Evolutionary conservation across 345 rosid genomes (phyloP).

Genomic region (Tarenaya hassleriana): DNA sequence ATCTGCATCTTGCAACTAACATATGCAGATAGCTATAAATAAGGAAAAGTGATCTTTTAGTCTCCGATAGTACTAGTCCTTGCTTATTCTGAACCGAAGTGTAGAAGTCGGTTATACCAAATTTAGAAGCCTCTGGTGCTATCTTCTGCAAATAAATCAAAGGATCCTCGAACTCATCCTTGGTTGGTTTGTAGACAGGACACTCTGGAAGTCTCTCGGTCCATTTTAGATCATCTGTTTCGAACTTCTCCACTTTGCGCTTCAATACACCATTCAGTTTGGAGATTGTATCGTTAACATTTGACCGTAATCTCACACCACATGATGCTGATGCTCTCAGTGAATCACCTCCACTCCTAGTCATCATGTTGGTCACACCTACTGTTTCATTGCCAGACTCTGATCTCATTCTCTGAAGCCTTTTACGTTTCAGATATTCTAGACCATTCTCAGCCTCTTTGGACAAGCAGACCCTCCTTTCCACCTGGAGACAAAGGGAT

Average conservation of each 20-base stretch:
- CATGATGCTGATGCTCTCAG: conserved; percentile 66
- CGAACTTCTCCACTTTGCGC: conserved; percentile 68
- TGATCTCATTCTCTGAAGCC: conserved; percentile 55
- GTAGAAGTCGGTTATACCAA: conserved; percentile 41
- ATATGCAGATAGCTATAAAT: conserved; percentile 13
- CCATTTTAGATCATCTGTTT: conserved; percentile 75
- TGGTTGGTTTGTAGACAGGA: conserved; percentile 89
- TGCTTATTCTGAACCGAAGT: conserved; percentile 1
- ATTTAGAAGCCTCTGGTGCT: conserved; percentile 89
- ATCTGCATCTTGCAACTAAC: conserved; percentile 1
- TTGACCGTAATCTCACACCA: conserved; percentile 63
- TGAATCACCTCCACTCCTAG: conserved; percentile 87
- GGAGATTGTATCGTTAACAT: conserved; percentile 35
- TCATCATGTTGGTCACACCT: conserved; percentile 39
- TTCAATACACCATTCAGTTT: conserved; percentile 34
- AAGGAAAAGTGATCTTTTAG: neutral
- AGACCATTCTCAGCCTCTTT: conserved; percentile 54
- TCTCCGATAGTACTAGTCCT: neutral
- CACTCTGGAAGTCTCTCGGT: conserved; percentile 82
- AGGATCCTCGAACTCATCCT: conserved; percentile 96
- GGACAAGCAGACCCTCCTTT: conserved; percentile 33
- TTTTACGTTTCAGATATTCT: conserved; percentile 59
- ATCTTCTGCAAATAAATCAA: conserved; percentile 83
- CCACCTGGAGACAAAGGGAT: conserved; percentile 39
- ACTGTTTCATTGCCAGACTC: conserved; percentile 33